Base-by-base conservation (phyloP, 2,329 filamentous ascomycete genomes). In the Penicillium frequentans region DNA sequence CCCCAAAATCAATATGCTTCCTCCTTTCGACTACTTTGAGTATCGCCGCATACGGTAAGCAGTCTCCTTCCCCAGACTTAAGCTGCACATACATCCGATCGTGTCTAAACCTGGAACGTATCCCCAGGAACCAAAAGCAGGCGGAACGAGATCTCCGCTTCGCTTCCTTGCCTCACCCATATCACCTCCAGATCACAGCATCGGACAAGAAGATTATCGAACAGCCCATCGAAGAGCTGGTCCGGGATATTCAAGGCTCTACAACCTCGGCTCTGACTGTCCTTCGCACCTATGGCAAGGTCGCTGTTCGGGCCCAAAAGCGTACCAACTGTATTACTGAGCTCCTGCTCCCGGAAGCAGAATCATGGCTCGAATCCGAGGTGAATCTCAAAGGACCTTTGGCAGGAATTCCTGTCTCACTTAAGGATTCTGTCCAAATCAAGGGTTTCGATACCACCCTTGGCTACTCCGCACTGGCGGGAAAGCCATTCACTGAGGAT, bases 321-420 rank as follows among this genome's bases (percentile, higher is more conserved):
- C 89, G 89, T 75, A 96, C 92, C 2, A 97, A 97, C 73, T 96
- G 91, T 69, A 77, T 96, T 13, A 97, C 93, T 0, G 93, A 97
- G 75, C 80, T 97, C 55, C 84, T 97, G 78, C 83, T 97, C 37
- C 81, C 85, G 0, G 87, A 88, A 54, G 91, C 91, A 0, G 90
- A 96, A 74, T 75, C 79, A 53, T 96, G 91, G 91, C 72, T 80
- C 14, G 75, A 81, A 27, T 80, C 78, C 23, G 78, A 82, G 14
- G 76, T 87, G 70, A 92, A 96, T 70, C 76, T 93, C 31, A 84
- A 89, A 67, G 92, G 92, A 0, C 91, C 93, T 1, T 77, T 97
- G 31, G 92, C 93, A 1, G 93, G 93, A 16, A 90, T 97, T 49
- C 92, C 93, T 0, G 83, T 97, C 35, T 93, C 89, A 49, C 73